A percentile compares a stretch with the other conserved stretches of the same genome.
Evolutionary conservation across 169 alveolate genomes (phyloP).

Genomic region (Plasmodium cynomolgi): DNA sequence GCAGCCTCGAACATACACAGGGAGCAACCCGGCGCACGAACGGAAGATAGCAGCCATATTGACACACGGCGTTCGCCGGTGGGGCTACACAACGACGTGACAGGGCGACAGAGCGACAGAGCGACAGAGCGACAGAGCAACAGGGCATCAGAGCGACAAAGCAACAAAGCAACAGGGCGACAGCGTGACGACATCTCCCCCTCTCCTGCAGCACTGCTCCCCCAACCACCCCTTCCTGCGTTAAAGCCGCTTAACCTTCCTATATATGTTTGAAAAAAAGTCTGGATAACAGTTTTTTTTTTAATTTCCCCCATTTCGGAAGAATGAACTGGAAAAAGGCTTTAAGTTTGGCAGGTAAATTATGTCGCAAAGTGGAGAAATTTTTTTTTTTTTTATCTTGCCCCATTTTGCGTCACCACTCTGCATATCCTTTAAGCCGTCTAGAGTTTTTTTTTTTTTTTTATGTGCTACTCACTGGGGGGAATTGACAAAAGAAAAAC

Average conservation of each 20-base stretch:
- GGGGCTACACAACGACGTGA: neutral
- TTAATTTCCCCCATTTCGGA: slow-evolving; percentile 1
- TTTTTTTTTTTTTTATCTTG: neutral
- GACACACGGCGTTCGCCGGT: neutral
- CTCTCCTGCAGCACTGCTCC: neutral
- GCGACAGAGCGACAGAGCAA: neutral
- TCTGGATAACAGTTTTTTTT: neutral
- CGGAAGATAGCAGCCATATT: neutral
- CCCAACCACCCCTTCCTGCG: neutral
- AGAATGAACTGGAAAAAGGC: slow-evolving; percentile 75
- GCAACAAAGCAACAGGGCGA: neutral
- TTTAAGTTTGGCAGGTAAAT: slow-evolving; percentile 69
- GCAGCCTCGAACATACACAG: neutral
- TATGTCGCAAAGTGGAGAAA: neutral
- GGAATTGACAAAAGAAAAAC: neutral
- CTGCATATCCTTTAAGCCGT: too few species aligned
- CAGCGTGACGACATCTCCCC: neutral
- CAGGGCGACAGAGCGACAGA: too few species aligned
- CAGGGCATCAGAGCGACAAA: neutral
- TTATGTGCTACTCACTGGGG: neutral
- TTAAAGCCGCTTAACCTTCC: neutral
- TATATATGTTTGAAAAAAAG: neutral
- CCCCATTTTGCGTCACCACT: neutral
- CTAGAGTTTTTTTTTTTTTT: neutral
- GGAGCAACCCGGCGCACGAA: neutral